Base-by-base conservation (phyloP, 2,329 filamentous ascomycete species). In the Cercospora sp. region DNA sequence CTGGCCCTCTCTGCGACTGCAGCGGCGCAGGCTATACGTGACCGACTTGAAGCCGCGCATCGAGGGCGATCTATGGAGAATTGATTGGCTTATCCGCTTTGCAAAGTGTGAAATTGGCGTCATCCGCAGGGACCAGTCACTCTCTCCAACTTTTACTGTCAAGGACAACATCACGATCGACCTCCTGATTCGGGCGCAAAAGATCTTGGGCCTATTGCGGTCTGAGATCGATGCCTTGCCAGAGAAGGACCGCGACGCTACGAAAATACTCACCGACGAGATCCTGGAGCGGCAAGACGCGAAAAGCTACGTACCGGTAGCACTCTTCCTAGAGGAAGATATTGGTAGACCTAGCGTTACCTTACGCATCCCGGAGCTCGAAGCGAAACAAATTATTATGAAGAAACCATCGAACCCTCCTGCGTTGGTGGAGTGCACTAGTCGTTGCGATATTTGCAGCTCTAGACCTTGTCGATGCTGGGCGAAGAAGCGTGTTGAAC, bases 301-400 rank as follows among this genome's bases (percentile, higher is more conserved):
- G 24, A 13, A 55, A 12, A 18, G 16, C n/a, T 51, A 16, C 37
- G 16, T 10, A 8, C 37, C 53, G 4, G 18, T 65, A 18, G 40
- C 53, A 9, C 43, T 26, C 30, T 34, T 43, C 8, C 7, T 55
- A 5, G 37, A 59, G 28, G 61, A 65, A 37, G 43, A 68, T 9
- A 65, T 61, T 18, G 61, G 61, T 7, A 51, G 66, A 32, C 61
- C 61, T 10, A 57, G 34, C 37, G 66, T 68, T 6, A 65, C 61
- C 3, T 57, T 65, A 7, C 61, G 57, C 21, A 45, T 68, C n/a
- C 66, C 66, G 18, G 66, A 68, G 26, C 57, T 64, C n/a, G 61
- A 61, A 28, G 66, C 66, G 8, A 68, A 65, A 49, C 66, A 68
- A 18, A 65, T 68, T 24, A 9, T 68, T 26, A 65, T 68, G 66